These are phyloP conservation scores for Suillus ampliporus DNA, from an alignment of 768 basidiomycete genomes.

Conservation along the genomic window DNA sequence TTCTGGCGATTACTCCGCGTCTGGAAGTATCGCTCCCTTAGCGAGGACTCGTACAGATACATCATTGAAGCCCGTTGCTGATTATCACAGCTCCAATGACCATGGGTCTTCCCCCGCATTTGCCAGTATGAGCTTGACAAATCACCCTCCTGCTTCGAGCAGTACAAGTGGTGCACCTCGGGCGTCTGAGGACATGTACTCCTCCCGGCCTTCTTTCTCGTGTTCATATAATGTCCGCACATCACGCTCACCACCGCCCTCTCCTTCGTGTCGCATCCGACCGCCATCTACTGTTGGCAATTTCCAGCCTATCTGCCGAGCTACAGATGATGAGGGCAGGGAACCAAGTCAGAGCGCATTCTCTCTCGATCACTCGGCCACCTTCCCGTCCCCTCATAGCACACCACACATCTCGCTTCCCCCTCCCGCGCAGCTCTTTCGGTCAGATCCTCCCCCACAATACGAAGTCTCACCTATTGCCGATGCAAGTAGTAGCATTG, in stretches of 20 bases:
- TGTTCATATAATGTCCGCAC: conserved; percentile 22
- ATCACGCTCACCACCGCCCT: conserved; percentile 22
- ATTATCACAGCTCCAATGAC: conserved; percentile 20
- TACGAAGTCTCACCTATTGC: conserved; percentile 33
- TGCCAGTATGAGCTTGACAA: conserved; percentile 6
- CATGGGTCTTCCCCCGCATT: conserved; percentile 18
- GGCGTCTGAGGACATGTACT: conserved; percentile 18
- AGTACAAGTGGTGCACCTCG: conserved; percentile 9
- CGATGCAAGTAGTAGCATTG: conserved; percentile 23
- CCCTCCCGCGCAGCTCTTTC: conserved; percentile 38
- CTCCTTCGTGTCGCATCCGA: conserved; percentile 24
- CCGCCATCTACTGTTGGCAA: conserved; percentile 23
- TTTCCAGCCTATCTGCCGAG: conserved; percentile 17
- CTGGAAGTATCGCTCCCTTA: conserved; percentile 1
- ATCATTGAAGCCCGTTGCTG: conserved; percentile 11
- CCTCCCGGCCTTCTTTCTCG: conserved; percentile 18
- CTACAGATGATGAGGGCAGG: conserved; percentile 13
- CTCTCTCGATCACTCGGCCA: conserved; percentile 7
- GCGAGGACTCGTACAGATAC: conserved; percentile 13
- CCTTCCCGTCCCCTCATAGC: conserved; percentile 18
- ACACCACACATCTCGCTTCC: conserved; percentile 36
- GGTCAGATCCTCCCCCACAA: conserved; percentile 31
- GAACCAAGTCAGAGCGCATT: conserved; percentile 13
- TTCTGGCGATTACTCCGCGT: conserved; percentile 15
- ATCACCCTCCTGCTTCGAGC: conserved; percentile 6